These are phyloP conservation scores for Incumbomyces delicatus DNA, from an alignment of 2,329 filamentous ascomycete species.

Conservation along the genomic window DNA sequence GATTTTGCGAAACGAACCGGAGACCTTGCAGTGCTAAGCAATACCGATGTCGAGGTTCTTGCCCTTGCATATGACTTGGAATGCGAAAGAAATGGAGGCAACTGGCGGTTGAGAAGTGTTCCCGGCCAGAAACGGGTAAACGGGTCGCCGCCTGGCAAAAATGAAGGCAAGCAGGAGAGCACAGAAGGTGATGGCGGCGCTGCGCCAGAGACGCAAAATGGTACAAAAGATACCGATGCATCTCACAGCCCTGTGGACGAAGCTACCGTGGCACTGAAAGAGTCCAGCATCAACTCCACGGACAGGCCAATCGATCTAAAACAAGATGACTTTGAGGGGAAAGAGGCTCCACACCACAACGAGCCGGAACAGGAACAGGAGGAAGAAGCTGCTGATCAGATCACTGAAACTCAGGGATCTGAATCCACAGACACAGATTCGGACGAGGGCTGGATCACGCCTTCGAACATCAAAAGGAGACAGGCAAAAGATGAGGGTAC, in stretches of 20 bases:
- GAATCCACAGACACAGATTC: slow-evolving; percentile 26
- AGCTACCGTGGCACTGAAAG: not conserved
- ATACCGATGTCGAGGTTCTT: slow-evolving; percentile 78
- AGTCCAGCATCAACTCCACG: not conserved
- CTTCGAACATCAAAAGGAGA: slow-evolving; percentile 78
- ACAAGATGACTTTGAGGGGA: not conserved
- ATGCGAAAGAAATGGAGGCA: slow-evolving; percentile 77
- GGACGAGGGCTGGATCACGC: slow-evolving; percentile 83
- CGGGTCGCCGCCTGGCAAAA: slow-evolving; percentile 50
- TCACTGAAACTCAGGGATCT: slow-evolving; percentile 21
- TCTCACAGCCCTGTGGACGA: slow-evolving; percentile 12
- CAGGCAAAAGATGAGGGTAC: slow-evolving; percentile 56
- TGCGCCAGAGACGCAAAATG: slow-evolving; percentile 15
- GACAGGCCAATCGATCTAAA: not conserved
- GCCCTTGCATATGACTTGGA: slow-evolving; percentile 93
- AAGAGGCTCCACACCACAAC: not conserved
- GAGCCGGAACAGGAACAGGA: slow-evolving; percentile 18
- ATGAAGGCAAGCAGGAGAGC: slow-evolving; percentile 21
- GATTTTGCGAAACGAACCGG: slow-evolving; percentile 85
- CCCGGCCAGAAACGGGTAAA: slow-evolving; percentile 74
- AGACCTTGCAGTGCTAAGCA: slow-evolving; percentile 77
- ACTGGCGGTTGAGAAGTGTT: slow-evolving; percentile 69
- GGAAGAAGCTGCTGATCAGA: slow-evolving; percentile 15
- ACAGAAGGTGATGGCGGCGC: slow-evolving; percentile 13
- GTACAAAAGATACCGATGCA: slow-evolving; percentile 11